These are phyloP conservation scores for Camellia oleifera DNA, from an alignment of 179 eudicot genomes.

Conservation along the genomic window DNA sequence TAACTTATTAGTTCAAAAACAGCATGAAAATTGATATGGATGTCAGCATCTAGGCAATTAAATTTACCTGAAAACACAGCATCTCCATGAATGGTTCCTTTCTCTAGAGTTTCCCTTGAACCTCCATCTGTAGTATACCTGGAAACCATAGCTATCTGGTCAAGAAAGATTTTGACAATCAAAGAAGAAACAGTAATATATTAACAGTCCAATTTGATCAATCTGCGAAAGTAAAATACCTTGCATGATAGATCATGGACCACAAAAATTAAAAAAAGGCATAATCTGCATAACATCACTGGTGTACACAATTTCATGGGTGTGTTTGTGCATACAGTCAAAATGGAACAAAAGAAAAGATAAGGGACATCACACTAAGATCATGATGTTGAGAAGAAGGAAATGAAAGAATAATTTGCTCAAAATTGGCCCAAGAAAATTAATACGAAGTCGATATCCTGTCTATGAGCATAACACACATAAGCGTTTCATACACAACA, in stretches of 20 bases:
- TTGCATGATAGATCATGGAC: background rate
- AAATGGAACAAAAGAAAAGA: background rate
- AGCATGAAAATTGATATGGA: too few species aligned
- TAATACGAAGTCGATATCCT: background rate
- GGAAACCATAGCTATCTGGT: slow-evolving; percentile 15
- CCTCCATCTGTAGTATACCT: slow-evolving; percentile 99
- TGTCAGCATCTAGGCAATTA: too few species aligned
- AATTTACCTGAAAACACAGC: slow-evolving; percentile 45
- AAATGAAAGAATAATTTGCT: background rate
- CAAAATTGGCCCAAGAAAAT: background rate
- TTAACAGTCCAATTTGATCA: background rate
- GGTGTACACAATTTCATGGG: background rate
- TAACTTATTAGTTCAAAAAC: too few species aligned
- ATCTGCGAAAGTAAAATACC: background rate
- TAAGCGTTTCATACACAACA: background rate
- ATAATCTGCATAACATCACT: slow-evolving; percentile 1
- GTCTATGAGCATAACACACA: background rate
- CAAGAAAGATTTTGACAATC: slow-evolving; percentile 6
- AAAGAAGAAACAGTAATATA: background rate
- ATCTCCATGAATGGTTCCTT: slow-evolving; percentile 80
- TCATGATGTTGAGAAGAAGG: background rate
- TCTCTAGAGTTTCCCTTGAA: slow-evolving; percentile 66
- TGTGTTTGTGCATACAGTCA: background rate
- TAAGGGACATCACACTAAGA: background rate
- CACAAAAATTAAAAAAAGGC: slow-evolving; percentile 9